These are phyloP conservation scores for Elaeis oleifera DNA, from an alignment of 202 grass and related monocot species.

Conservation along the genomic window DNA sequence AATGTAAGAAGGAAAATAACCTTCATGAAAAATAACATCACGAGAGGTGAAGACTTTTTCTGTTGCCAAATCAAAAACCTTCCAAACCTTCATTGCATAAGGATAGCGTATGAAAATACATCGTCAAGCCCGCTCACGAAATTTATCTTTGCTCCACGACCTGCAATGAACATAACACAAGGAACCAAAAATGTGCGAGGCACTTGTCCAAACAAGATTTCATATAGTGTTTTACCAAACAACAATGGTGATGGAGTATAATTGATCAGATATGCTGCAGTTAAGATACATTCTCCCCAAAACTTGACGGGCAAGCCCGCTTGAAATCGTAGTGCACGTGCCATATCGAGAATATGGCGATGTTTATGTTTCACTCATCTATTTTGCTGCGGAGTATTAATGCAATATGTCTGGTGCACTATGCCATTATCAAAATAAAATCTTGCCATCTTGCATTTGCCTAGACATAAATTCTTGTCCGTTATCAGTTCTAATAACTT, in stretches of 20 bases:
- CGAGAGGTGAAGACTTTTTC: neutral
- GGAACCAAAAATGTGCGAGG: neutral
- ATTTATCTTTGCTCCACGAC: too few relatives aligned
- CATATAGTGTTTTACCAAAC: neutral
- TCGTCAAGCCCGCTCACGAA: too few relatives aligned
- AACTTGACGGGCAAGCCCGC: neutral
- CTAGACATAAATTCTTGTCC: neutral
- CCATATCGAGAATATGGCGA: neutral
- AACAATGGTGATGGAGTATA: neutral
- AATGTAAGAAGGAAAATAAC: neutral
- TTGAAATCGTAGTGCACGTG: neutral
- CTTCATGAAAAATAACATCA: neutral
- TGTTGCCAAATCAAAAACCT: neutral
- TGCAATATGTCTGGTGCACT: neutral
- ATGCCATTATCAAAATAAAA: neutral
- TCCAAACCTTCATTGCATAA: too few relatives aligned
- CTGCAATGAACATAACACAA: too few relatives aligned
- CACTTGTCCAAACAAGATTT: neutral
- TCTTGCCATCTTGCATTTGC: neutral
- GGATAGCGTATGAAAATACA: too few relatives aligned
- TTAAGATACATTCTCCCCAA: neutral
- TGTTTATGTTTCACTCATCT: too few relatives aligned
- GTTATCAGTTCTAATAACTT: neutral
- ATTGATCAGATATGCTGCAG: slow-evolving; percentile 2
- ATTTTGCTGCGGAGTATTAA: neutral